Evolutionary conservation across 225 moss, liverwort and hornwort species (phyloP).

Genomic region (Antitrichia curtipendula): DNA sequence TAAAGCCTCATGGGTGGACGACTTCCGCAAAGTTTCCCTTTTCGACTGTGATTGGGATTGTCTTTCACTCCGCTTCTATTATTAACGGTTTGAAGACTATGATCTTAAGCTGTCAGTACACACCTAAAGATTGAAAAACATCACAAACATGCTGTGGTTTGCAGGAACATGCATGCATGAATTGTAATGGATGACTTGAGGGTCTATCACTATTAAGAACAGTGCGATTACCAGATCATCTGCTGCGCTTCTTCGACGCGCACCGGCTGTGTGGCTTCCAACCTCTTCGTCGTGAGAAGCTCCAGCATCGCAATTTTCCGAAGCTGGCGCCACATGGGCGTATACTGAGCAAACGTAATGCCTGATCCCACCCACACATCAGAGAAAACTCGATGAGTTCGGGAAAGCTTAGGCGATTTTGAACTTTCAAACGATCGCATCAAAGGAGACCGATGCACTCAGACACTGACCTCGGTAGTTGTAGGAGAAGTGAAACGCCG

Average conservation of each 20-base stretch:
- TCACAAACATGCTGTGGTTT: neutral
- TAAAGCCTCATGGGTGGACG: neutral
- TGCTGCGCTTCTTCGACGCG: conserved; percentile 21
- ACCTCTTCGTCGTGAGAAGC: conserved; percentile 1
- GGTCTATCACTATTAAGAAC: neutral
- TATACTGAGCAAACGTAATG: conserved; percentile 24
- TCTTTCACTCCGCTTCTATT: neutral
- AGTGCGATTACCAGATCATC: neutral
- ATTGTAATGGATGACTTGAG: neutral
- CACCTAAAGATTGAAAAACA: neutral
- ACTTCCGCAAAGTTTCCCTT: neutral
- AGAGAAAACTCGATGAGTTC: neutral
- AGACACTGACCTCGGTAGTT: conserved; percentile 10
- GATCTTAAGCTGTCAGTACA: too few species aligned
- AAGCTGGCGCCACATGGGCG: conserved; percentile 28
- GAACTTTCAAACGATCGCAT: neutral
- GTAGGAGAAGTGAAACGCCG: conserved; percentile 18
- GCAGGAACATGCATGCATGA: neutral
- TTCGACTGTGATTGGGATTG: neutral
- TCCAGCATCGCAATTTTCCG: conserved; percentile 25
- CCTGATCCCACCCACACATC: neutral
- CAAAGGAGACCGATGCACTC: neutral
- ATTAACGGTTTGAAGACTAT: neutral
- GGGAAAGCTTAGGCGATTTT: too few species aligned
- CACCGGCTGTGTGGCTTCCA: conserved; percentile 6